These are phyloP conservation scores for Aureobasidium subglaciale DNA, from an alignment of 2,329 filamentous ascomycete genomes.

Conservation along the genomic window DNA sequence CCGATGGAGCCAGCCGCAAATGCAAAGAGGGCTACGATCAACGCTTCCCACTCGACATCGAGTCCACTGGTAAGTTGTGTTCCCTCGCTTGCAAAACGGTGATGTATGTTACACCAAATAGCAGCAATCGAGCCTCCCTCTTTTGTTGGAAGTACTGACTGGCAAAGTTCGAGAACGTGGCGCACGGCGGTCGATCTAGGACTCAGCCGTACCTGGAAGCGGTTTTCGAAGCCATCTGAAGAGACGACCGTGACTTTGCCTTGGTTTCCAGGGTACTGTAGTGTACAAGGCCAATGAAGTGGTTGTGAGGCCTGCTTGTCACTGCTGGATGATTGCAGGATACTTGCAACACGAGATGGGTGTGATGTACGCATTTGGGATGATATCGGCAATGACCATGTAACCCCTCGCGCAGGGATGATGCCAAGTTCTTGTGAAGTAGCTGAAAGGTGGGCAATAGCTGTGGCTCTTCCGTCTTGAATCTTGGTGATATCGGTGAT, in stretches of 20 bases:
- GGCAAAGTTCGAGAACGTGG: constrained; percentile 23
- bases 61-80: not conserved
- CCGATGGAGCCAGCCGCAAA: constrained; percentile 17
- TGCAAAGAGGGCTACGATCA: constrained; percentile 15
- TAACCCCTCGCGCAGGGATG: constrained; percentile 4
- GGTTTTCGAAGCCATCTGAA: constrained; percentile 23
- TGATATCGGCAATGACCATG: constrained; percentile 10
- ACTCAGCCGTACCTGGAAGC: constrained; percentile 23
- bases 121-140: constrained; percentile 21
- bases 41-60: constrained; percentile 15
- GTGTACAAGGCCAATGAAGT: not conserved
- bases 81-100: not conserved
- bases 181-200: constrained; percentile 21
- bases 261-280: constrained; percentile 10
- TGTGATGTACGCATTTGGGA: not conserved
- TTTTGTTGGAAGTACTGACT: constrained; percentile 22
- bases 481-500: constrained; percentile 13
- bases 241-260: constrained; percentile 23
- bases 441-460: not conserved
- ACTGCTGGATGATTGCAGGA: not conserved
- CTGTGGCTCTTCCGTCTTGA: not conserved
- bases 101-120: constrained; percentile 24
- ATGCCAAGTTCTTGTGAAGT: not conserved
- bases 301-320: not conserved
- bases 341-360: not conserved